A percentile compares a stretch with the other conserved stretches of the same genome.
These are phyloP conservation scores for Lachancea lanzarotensis DNA, from an alignment of 805 yeast species.

Conservation along the genomic window DNA sequence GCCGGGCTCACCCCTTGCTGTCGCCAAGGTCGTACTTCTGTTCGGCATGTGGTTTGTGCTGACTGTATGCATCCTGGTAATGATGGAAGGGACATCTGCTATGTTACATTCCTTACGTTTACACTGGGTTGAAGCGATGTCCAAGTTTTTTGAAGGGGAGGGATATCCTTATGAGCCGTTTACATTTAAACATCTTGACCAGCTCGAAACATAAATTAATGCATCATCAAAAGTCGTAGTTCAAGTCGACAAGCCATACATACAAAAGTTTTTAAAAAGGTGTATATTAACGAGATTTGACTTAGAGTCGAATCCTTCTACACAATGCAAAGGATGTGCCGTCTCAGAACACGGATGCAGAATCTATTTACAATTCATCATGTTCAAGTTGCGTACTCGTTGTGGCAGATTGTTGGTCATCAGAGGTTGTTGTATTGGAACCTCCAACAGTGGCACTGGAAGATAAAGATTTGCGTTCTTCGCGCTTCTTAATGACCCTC, in stretches of 20 bases:
- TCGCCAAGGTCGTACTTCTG: slow-evolving; percentile 65
- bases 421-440: not conserved
- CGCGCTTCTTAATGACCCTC: slow-evolving; percentile 25
- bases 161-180: slow-evolving; percentile 91
- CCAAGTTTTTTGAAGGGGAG: slow-evolving; percentile 95
- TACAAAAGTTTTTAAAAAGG: slow-evolving; percentile 1
- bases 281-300: not conserved
- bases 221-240: too few species aligned
- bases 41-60: slow-evolving; percentile 94
- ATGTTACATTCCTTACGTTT: slow-evolving; percentile 97
- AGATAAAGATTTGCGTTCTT: slow-evolving; percentile 15
- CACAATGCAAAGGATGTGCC: not conserved
- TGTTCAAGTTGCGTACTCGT: slow-evolving; percentile 8
- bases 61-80: slow-evolving; percentile 83
- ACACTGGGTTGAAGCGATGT: slow-evolving; percentile 99
- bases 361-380: slow-evolving; percentile 17
- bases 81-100: slow-evolving; percentile 99
- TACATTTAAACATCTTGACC: slow-evolving; percentile 40
- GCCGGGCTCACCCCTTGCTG: slow-evolving; percentile 53
- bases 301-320: not conserved
- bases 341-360: not conserved
- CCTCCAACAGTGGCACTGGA: not conserved
- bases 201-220: not conserved
- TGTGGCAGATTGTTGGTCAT: not conserved
- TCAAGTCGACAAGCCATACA: not conserved